Evolutionary conservation across 2,329 filamentous ascomycete genomes (phyloP).

Genomic region (Metarhizium anisopliae): DNA sequence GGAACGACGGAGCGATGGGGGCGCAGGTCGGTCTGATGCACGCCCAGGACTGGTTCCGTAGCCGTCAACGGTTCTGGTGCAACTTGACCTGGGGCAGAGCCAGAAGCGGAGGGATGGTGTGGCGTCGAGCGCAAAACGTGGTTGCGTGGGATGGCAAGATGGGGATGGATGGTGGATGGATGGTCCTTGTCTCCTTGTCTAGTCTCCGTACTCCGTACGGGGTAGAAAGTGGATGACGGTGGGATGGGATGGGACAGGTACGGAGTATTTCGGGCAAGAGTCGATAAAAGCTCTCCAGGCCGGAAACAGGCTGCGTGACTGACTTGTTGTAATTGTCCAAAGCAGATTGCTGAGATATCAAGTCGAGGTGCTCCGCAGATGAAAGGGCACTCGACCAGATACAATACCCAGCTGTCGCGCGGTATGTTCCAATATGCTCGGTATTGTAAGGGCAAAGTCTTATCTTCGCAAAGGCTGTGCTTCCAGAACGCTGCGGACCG

Average conservation of each 20-base stretch:
- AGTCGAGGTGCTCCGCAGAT: neutral
- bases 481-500: no score
- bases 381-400: no score
- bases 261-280: no score
- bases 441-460: no score
- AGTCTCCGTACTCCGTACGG: neutral
- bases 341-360: neutral
- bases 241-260: no score
- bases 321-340: neutral
- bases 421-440: no score
- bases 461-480: neutral
- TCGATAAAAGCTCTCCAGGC: neutral
- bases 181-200: neutral
- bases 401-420: no score
- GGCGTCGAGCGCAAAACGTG: neutral
- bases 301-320: neutral
- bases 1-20: neutral
- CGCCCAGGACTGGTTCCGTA: neutral
- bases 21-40: constrained; percentile 2
- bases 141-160: neutral
- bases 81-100: neutral
- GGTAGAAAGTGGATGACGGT: neutral
- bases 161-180: neutral
- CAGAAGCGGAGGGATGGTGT: neutral
- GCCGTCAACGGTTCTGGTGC: neutral